Base-by-base conservation (phyloP, 2,329 filamentous ascomycete species). In the Pseudogymnoascus sp. region DNA sequence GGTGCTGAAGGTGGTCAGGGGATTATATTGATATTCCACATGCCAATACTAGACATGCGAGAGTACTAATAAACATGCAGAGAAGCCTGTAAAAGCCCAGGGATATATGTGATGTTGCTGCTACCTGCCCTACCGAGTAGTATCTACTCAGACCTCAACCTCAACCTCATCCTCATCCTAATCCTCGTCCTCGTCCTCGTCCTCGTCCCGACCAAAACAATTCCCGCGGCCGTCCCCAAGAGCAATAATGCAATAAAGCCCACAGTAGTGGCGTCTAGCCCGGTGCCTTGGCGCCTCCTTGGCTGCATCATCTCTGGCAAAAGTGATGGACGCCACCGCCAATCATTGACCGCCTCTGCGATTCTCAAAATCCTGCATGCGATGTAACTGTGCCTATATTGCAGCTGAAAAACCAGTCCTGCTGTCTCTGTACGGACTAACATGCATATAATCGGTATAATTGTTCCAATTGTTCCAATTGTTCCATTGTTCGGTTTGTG, bases 181-280 rank as follows among this genome's bases (percentile, higher is more conserved):
- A n/a, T n/a, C n/a, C n/a, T n/a, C n/a, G n/a, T n/a, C n/a, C n/a
- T n/a, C n/a, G n/a, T n/a, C 30, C 30, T 33, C 30, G 30, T 33
- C 30, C 28, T 10, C 1, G 2, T 28, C 39, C 41, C 41, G 23
- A 18, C 41, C 41, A 28, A 28, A 18, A 21, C 41, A 28, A 28
- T 28, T 15, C 41, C 41, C 41, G 41, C 23, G 41, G 41, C 15
- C 41, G 10, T 18, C 23, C 23, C 23, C 23, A 48, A 12, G 21
- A 48, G 41, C n/a, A 28, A 48, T 28, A 48, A 48, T 48, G 23
- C 23, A 48, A 28, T 28, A 28, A 39, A 48, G 41, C 15, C 41
- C 41, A 48, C 41, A 48, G 41, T 28, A 28, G 41, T 48, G 41
- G 41, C 41, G 41, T 48, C 41, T 48, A 48, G 41, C n/a, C 41